Evolutionary conservation across 169 alveolate species (phyloP), one percentile per base, ranked within the genome.

Genomic region (Amoebophrya sp.): DNA sequence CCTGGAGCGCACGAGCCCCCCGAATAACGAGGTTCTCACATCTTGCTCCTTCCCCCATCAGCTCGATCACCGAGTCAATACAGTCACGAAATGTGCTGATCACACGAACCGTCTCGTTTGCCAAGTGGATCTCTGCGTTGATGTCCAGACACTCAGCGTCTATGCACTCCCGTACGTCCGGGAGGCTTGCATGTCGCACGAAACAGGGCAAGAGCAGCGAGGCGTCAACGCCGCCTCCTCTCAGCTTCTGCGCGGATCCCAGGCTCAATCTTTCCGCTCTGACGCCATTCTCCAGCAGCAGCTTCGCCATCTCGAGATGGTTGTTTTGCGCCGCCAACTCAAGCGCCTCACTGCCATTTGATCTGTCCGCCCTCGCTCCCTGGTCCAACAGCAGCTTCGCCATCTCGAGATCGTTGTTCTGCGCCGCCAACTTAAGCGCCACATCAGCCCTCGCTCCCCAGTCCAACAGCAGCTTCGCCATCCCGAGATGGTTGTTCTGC

Each of bases 181-280:
- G 83, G 35, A 66, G 83, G 83, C 83, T 66, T 18, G 83, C 83
- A n/a, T n/a, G 29, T 66, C 83, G 83, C 83, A 66, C 83, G 83
- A 66, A 66, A n/a, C 83, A 66, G 32, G 83, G 83, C 83, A 66
- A n/a, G 32, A 66, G 83, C 83, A n/a, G 83, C 29, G 29, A 66
- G 39, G 83, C 83, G 83, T n/a, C 38, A 25, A 25, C 38, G 83
- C 29, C 83, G 0, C 0, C 38, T 25, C 10, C 35, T n/a, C 35
- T 66, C 38, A 66, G 18, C 32, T 66, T n/a, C 35, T 66, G 83
- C 83, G 83, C 83, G 39, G 1, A 3, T 25, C 83, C 18, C 83
- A 66, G 35, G 32, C 32, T 66, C 29, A 66, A n/a, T 3, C 83
- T 66, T 18, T 18, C 83, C 10, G 83, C 83, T 25, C 35, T 66